phyloP scores from a whole-genome alignment of 2,329 filamentous ascomycete species.

The Colletotrichum gigasporum region DNA sequence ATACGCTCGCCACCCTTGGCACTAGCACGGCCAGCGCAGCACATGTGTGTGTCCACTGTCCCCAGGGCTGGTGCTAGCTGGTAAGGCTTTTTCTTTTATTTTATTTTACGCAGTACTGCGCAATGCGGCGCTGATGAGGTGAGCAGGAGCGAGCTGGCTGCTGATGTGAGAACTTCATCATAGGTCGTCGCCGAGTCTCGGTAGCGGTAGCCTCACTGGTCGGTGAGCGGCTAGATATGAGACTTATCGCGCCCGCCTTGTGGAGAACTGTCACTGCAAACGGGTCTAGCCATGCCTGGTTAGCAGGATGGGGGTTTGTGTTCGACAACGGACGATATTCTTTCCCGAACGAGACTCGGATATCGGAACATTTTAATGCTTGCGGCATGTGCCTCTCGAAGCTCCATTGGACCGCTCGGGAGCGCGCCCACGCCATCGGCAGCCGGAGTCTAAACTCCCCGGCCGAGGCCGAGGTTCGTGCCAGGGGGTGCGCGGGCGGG shows the following conservation, averaged over 20 bases:
- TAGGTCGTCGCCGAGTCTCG: no score
- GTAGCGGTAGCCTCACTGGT: no score
- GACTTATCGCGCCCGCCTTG: no score
- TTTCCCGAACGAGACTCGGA: background rate
- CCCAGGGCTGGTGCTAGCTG: no score
- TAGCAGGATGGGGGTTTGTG: no score
- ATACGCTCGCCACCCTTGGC: conserved; percentile 13
- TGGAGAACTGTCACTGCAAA: background rate
- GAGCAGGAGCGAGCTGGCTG: background rate
- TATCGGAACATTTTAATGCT: background rate
- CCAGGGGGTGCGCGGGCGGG: background rate
- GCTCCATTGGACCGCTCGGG: background rate
- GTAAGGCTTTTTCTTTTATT: no score
- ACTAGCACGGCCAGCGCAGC: background rate
- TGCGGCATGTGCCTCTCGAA: background rate
- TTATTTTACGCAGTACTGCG: no score
- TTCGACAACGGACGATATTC: background rate
- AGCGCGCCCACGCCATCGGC: conserved; percentile 3
- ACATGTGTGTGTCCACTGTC: no score
- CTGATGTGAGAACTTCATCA: conserved; percentile 2
- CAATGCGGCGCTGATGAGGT: background rate
- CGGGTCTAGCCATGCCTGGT: background rate
- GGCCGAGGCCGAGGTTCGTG: conserved; percentile 1
- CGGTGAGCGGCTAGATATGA: no score
- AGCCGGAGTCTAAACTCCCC: conserved; percentile 7